Evolutionary conservation across 306 rosid genomes (phyloP).

Genomic region (Inga leiocalycina): DNA sequence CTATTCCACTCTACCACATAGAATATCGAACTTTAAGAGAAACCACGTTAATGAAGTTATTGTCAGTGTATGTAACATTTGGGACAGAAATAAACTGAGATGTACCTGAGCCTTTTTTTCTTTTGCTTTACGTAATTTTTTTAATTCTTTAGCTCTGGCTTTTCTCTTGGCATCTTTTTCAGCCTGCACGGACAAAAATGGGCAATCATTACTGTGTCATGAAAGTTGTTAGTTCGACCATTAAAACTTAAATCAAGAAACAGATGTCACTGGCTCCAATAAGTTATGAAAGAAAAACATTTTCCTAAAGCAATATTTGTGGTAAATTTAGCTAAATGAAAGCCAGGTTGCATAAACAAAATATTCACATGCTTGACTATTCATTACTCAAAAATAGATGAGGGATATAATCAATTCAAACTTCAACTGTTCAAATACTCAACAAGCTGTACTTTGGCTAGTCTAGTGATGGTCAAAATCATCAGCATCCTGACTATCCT

Average conservation of each 20-base stretch:
- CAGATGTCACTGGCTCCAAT: neutral
- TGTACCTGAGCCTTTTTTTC: slow-evolving; percentile 91
- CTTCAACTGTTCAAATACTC: too few species aligned
- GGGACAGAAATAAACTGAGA: slow-evolving; percentile 27
- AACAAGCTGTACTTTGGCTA: too few species aligned
- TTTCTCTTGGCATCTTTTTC: slow-evolving; percentile 92
- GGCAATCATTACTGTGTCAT: slow-evolving; percentile 13
- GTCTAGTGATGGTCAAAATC: too few species aligned
- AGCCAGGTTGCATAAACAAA: neutral
- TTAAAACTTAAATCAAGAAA: slow-evolving; percentile 25
- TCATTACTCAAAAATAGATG: neutral
- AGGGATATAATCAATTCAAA: neutral
- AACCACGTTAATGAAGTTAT: slow-evolving; percentile 11
- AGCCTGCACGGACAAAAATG: slow-evolving; percentile 58
- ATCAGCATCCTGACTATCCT: too few species aligned
- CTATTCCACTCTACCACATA: slow-evolving; percentile 11
- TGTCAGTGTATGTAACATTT: neutral
- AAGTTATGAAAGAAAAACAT: neutral
- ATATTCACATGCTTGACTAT: slow-evolving; percentile 1
- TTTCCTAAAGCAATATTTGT: neutral
- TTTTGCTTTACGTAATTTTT: slow-evolving; percentile 83
- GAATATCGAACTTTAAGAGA: slow-evolving; percentile 8
- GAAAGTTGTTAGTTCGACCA: neutral
- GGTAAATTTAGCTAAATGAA: neutral
- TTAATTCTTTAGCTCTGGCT: slow-evolving; percentile 90